phyloP scores from a whole-genome alignment of 139 green algal species.

The Coccomyxa sp. region DNA sequence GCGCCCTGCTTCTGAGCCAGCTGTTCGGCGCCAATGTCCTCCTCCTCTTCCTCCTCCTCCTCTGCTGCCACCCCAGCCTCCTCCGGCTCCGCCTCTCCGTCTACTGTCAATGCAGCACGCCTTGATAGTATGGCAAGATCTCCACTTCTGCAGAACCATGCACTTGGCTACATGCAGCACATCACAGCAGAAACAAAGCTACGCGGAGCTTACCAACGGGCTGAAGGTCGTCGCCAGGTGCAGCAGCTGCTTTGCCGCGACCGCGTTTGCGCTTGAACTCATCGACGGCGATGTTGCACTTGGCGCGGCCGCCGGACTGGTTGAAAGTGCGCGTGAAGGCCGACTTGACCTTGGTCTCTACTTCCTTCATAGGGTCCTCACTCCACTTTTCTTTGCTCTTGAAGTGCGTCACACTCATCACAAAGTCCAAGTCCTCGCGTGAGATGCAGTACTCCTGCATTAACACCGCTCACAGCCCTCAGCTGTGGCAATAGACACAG shows the following conservation, averaged over 20 bases:
- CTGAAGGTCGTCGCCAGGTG: conserved; percentile 15
- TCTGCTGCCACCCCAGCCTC: conserved; percentile 7
- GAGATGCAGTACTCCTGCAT: conserved; percentile 64
- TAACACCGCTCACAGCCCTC: neutral
- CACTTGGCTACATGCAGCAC: neutral
- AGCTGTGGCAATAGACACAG: neutral
- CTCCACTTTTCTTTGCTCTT: conserved; percentile 71
- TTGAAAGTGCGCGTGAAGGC: conserved; percentile 72
- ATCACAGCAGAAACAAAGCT: neutral
- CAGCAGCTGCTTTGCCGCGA: conserved; percentile 20
- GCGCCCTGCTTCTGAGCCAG: conserved; percentile 25
- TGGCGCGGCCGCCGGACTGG: conserved; percentile 18
- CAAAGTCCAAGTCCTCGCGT: conserved; percentile 52
- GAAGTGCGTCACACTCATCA: conserved; percentile 82
- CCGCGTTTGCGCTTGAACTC: conserved; percentile 30
- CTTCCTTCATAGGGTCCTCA: conserved; percentile 65
- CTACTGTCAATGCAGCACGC: conserved; percentile 3
- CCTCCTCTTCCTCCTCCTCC: conserved; percentile 50
- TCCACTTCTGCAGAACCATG: neutral
- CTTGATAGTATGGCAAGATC: neutral
- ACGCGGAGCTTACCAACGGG: neutral
- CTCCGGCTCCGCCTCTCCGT: neutral
- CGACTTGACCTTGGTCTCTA: conserved; percentile 58
- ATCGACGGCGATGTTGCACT: conserved; percentile 34
- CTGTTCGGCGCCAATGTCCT: conserved; percentile 33